These are phyloP conservation scores for Metschnikowia kunwiensis DNA, from an alignment of 805 yeast genomes.

Conservation along the genomic window DNA sequence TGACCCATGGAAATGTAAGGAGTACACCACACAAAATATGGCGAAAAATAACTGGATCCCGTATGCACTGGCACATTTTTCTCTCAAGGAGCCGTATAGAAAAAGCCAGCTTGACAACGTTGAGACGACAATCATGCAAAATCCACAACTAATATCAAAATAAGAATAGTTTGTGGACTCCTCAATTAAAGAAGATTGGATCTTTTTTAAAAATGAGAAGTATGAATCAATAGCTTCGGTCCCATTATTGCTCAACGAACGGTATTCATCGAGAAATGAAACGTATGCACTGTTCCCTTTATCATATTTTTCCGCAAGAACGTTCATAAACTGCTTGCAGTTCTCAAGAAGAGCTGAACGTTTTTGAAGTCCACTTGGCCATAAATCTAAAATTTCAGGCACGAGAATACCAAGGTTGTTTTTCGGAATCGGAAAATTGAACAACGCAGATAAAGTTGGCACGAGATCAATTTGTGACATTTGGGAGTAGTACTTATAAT, in stretches of 20 bases:
- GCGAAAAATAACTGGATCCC: conserved; percentile 7
- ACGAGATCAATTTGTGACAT: conserved; percentile 72
- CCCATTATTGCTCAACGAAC: conserved; percentile 1
- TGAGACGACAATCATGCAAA: conserved; percentile 14
- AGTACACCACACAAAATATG: conserved; percentile 42
- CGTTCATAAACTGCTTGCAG: conserved; percentile 50
- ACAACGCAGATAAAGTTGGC: conserved; percentile 60
- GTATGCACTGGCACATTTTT: not conserved
- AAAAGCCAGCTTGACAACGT: conserved; percentile 1
- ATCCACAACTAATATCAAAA: conserved; percentile 37
- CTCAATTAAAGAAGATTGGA: conserved; percentile 52
- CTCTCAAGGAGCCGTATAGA: not conserved
- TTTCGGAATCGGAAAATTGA: conserved; percentile 66
- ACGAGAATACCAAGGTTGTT: conserved; percentile 74
- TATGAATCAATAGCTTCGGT: conserved; percentile 19
- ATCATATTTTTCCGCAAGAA: conserved; percentile 43
- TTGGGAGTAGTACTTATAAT: conserved; percentile 50
- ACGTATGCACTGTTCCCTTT: conserved; percentile 7
- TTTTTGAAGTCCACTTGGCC: conserved; percentile 37
- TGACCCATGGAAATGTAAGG: conserved; percentile 78
- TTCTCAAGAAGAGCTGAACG: conserved; percentile 48
- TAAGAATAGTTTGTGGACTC: conserved; percentile 75
- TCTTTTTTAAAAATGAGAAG: conserved; percentile 37
- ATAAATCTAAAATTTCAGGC: conserved; percentile 51
- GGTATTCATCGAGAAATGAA: conserved; percentile 17